These are phyloP conservation scores for Claviceps fusiformis DNA, from an alignment of 2,329 filamentous ascomycete genomes.

Conservation along the genomic window DNA sequence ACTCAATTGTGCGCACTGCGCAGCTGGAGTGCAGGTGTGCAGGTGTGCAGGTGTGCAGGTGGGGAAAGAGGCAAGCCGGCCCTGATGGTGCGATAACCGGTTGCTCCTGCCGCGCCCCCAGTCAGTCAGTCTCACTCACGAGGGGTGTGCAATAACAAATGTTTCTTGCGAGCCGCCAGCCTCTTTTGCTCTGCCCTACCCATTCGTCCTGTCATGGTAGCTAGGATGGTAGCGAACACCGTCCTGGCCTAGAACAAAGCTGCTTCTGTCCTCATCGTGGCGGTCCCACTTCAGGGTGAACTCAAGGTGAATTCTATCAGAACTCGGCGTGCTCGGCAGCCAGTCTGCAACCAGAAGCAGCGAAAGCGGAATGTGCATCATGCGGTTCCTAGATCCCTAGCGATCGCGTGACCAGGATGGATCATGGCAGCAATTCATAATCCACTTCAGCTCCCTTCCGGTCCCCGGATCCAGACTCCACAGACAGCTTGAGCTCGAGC, in stretches of 20 bases:
- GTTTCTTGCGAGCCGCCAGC: not conserved
- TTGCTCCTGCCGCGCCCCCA: not conserved
- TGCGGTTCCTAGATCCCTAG: not conserved
- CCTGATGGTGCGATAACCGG: not conserved
- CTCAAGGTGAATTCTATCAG: not conserved
- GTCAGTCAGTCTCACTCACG: not conserved
- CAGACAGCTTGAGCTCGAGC: not conserved
- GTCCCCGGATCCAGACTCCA: not conserved
- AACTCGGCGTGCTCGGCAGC: not conserved
- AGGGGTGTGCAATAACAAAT: not conserved
- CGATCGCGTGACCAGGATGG: not conserved
- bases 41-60: not conserved
- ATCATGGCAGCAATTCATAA: not conserved
- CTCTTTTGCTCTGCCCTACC: not conserved
- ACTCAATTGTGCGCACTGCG: not conserved
- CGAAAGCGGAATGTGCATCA: not conserved
- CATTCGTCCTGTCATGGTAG: not conserved
- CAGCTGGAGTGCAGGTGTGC: not conserved
- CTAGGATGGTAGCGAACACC: too few relatives aligned
- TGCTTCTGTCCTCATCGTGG: not conserved
- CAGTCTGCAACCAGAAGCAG: not conserved
- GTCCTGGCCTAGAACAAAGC: not conserved
- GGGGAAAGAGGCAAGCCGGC: not conserved
- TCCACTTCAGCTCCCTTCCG: not conserved
- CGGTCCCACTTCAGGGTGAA: not conserved